A percentile compares a stretch with the other conserved stretches of the same genome.
These are phyloP conservation scores for Candida stauntonica DNA, from an alignment of 805 yeast genomes.

Conservation along the genomic window DNA sequence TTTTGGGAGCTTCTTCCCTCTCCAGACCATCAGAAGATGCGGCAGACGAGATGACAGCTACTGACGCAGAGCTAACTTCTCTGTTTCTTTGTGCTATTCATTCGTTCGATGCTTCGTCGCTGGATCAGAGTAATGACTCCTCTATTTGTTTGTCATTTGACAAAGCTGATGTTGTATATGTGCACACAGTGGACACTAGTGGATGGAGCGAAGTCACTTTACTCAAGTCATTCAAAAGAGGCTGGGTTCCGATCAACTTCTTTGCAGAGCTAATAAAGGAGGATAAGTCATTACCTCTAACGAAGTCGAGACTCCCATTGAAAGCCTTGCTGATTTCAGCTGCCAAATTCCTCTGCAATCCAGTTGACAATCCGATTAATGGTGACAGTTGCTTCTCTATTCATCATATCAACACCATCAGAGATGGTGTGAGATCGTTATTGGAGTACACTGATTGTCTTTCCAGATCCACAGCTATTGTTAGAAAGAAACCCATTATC, in stretches of 20 bases:
- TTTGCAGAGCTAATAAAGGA: slow-evolving; percentile 44
- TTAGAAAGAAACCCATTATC: slow-evolving; percentile 55
- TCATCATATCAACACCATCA: slow-evolving; percentile 49
- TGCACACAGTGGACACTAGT: slow-evolving; percentile 71
- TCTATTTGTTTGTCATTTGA: slow-evolving; percentile 71
- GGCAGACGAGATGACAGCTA: slow-evolving; percentile 2
- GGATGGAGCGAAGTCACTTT: slow-evolving; percentile 89
- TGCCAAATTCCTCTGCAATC: slow-evolving; percentile 62
- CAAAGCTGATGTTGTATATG: slow-evolving; percentile 67
- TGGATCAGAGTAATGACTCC: slow-evolving; percentile 62
- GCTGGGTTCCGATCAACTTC: slow-evolving; percentile 87
- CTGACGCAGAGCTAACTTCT: slow-evolving; percentile 44
- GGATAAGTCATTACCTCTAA: slow-evolving; percentile 44
- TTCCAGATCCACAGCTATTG: slow-evolving; percentile 68
- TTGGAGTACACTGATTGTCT: slow-evolving; percentile 68
- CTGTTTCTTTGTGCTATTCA: slow-evolving; percentile 56
- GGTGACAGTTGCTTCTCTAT: slow-evolving; percentile 26
- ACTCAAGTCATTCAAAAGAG: slow-evolving; percentile 56
- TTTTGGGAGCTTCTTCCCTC: slow-evolving; percentile 16
- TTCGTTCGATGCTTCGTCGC: slow-evolving; percentile 51
- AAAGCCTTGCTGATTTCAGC: slow-evolving; percentile 53
- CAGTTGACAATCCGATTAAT: slow-evolving; percentile 44
- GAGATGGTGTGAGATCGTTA: slow-evolving; percentile 67
- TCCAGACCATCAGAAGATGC: background rate
- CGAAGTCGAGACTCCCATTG: slow-evolving; percentile 45